phyloP scores from a whole-genome alignment of 306 rosid species.

The Trifolium pratense region DNA sequence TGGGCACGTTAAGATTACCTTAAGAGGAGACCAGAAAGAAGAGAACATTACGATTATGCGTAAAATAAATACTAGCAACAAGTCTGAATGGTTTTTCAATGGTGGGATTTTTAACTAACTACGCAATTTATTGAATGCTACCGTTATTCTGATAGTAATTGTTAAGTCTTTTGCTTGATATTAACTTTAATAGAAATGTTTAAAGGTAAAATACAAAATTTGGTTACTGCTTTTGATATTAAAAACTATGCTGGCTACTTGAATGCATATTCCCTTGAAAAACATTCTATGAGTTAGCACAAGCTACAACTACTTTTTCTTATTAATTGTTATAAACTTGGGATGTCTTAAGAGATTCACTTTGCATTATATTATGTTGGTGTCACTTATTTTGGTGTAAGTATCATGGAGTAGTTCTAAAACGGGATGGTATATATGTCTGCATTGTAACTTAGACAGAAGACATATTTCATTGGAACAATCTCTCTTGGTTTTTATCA shows the following conservation, averaged over 20 bases:
- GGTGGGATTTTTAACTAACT: constrained; percentile 52
- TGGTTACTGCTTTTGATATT: constrained; percentile 30
- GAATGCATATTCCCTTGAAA: constrained; percentile 3
- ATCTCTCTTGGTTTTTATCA: constrained; percentile 22
- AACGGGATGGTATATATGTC: not conserved
- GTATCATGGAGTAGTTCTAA: constrained; percentile 14
- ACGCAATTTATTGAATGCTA: constrained; percentile 7
- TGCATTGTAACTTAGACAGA: not conserved
- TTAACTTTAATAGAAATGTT: constrained; percentile 20
- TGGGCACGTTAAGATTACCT: constrained; percentile 67
- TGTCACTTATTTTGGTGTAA: constrained; percentile 11
- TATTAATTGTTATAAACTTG: constrained; percentile 13
- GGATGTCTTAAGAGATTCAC: not conserved
- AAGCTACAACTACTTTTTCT: not conserved
- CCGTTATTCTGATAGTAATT: constrained; percentile 10
- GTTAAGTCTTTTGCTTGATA: constrained; percentile 32
- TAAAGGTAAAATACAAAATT: constrained; percentile 24
- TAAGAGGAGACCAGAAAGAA: constrained; percentile 72
- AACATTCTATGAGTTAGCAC: not conserved
- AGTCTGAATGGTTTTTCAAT: constrained; percentile 85
- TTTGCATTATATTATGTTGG: constrained; percentile 22
- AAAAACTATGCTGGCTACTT: constrained; percentile 25
- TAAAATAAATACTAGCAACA: constrained; percentile 72
- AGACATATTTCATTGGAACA: not conserved
- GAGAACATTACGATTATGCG: constrained; percentile 64